Percentiles rank a stretch among this genome's conserved stretches.
Evolutionary conservation across 768 basidiomycete species (phyloP).

Genomic region (Amanita molliuscula): DNA sequence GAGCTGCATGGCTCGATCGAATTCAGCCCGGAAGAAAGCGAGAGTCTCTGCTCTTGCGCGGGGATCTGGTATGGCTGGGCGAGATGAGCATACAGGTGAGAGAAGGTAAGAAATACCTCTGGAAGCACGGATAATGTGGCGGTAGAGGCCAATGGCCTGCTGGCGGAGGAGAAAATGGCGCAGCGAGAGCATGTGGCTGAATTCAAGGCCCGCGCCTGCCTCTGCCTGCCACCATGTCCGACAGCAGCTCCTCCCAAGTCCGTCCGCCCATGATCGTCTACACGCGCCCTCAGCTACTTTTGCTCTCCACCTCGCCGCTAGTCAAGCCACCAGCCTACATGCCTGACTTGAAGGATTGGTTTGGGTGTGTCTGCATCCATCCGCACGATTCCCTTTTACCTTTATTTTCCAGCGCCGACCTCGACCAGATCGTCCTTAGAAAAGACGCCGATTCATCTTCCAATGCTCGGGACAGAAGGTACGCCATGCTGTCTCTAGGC

Average conservation of each 20-base stretch:
- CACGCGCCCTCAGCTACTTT: conserved; percentile 57
- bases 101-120: conserved; percentile 32
- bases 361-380: conserved; percentile 50
- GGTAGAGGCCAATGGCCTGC: conserved; percentile 51
- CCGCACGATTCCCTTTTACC: conserved; percentile 11
- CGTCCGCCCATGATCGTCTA: conserved; percentile 44
- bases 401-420: conserved; percentile 36
- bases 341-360: conserved; percentile 82
- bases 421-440: conserved; percentile 53
- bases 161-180: conserved; percentile 69
- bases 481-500: conserved; percentile 11
- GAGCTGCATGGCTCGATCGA: conserved; percentile 52
- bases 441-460: conserved; percentile 58
- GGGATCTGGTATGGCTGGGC: conserved; percentile 52
- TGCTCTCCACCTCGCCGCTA: conserved; percentile 64
- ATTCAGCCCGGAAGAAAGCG: conserved; percentile 62
- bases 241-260: conserved; percentile 6
- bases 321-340: conserved; percentile 62
- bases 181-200: conserved; percentile 32
- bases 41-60: conserved; percentile 55
- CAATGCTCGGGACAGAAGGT: conserved; percentile 62
- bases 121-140: conserved; percentile 58
- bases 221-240: conserved; percentile 8
- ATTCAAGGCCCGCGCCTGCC: conserved; percentile 28
- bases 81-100: conserved; percentile 3